These are phyloP conservation scores for Gonapodya sp. DNA, from an alignment of 192 early-diverging fungal species.

Conservation along the genomic window DNA sequence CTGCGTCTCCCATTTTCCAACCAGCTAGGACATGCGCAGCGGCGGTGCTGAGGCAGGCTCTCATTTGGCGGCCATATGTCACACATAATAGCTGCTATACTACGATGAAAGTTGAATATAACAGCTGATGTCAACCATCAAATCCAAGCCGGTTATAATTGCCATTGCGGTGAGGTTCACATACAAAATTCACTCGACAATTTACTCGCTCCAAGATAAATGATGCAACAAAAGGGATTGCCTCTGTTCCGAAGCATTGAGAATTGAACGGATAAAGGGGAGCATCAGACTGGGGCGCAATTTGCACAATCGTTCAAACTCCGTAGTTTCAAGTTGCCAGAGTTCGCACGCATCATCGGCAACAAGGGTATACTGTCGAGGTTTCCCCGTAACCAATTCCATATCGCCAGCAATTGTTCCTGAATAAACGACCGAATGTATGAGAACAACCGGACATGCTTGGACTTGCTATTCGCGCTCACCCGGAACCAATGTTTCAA, in stretches of 20 bases:
- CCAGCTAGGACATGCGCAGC: too few relatives aligned
- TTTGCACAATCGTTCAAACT: not conserved
- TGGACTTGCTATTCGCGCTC: constrained; percentile 45
- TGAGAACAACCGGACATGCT: not conserved
- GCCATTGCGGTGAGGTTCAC: too few relatives aligned
- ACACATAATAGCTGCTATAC: too few relatives aligned
- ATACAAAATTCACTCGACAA: not conserved
- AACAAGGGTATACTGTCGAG: not conserved
- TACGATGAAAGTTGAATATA: too few relatives aligned
- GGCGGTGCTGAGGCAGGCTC: too few relatives aligned
- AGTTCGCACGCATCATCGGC: not conserved
- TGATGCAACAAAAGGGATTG: not conserved
- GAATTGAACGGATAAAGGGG: not conserved
- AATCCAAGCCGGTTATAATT: too few relatives aligned
- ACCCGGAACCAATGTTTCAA: constrained; percentile 85
- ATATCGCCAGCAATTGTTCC: constrained; percentile 2
- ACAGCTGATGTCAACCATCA: too few relatives aligned
- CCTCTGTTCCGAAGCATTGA: not conserved
- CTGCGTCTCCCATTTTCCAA: too few relatives aligned
- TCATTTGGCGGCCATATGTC: too few relatives aligned
- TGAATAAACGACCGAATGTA: not conserved
- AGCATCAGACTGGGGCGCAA: not conserved
- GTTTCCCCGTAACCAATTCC: not conserved
- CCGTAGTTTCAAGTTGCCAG: not conserved
- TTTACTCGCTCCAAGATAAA: not conserved